Conservation (phyloP, 2,329 filamentous ascomycete genomes). For the Teratosphaeria pseudoeucalypti region DNA sequence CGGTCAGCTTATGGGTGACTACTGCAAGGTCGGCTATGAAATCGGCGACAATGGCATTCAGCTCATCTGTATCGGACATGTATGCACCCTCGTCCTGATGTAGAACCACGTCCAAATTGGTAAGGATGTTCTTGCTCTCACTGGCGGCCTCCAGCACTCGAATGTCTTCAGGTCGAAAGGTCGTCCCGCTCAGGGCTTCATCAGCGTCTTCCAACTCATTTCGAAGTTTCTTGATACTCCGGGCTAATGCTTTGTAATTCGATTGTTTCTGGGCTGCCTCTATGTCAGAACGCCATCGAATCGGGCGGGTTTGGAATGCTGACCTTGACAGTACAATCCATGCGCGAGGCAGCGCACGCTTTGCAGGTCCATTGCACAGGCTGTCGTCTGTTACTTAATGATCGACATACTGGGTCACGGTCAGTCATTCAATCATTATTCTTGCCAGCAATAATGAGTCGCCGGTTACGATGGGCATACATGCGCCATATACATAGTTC, state of each 20-base stretch:
- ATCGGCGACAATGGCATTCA: not conserved
- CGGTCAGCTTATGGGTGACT: not conserved
- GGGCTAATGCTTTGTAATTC: conserved; percentile 5
- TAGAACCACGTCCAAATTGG: conserved; percentile 6
- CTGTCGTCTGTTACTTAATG: not conserved
- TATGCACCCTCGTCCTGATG: not conserved
- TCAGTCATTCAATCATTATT: not conserved
- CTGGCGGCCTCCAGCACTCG: conserved; percentile 1
- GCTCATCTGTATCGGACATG: not conserved
- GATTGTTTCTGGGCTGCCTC: conserved; percentile 5
- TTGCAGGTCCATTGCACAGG: not conserved
- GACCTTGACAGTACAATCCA: conserved; percentile 9
- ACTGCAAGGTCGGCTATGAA: not conserved
- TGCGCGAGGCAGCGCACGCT: conserved; percentile 5
- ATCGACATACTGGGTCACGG: not conserved
- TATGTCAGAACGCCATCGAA: not conserved
- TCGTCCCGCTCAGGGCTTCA: conserved; percentile 6
- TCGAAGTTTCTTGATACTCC: conserved; percentile 8
- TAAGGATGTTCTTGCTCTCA: conserved; percentile 5
- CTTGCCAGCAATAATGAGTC: no score
- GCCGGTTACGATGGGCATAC: no score
- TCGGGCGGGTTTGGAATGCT: not conserved
- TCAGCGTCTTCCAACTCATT: conserved; percentile 13
- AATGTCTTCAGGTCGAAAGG: conserved; percentile 1
- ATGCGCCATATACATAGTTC: no score